Evolutionary conservation across 805 yeast species (phyloP), one percentile per base, ranked within the genome.

Genomic region (Tetrapisispora iriomotensis): DNA sequence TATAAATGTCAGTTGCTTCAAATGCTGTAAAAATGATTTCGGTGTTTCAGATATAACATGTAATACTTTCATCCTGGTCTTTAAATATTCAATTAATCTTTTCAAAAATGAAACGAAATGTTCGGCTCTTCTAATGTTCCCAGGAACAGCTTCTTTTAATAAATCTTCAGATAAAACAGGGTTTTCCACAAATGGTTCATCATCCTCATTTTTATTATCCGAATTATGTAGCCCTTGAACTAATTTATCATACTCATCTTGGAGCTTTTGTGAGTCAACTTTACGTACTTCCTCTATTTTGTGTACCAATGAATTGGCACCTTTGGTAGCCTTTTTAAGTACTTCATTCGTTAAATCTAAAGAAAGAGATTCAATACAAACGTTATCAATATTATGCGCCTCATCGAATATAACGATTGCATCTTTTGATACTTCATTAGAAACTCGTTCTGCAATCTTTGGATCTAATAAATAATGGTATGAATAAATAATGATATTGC

Each of bases 11-110:
- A 92, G 64, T 42, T 90, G 96, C 56, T 90, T 88, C 55, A 94
- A 65, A 67, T 92, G 98, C 55, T 85, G 94, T 42, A 92, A 62
- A 53, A 92, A 92, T 25, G 96, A 86, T 4, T 78, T 74, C 0
- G 99, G 98, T 0, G 98, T 92, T 59, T 92, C 99, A n/a, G 96
- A 85, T 31, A 92, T 87, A 27, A 92, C 98, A 65, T 90, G 96
- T 36, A 94, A 64, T 3, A 92, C 96, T 65, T 92, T 94, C 97
- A 92, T 92, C 62, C 98, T 76, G 3, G 96, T 90, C 54, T 90
- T 92, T 52, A 92, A 66, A 62, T 92, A 92, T 56, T 92, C 99
- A 23, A 92, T 84, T 49, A 92, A 83, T 47, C 99, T 68, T 53
- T 88, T 85, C 58, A 92, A 69, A 54, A 92, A 92, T 3, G 96